Conservation (phyloP, 495 filamentous ascomycete species). For the Aeminium ludgeri region DNA sequence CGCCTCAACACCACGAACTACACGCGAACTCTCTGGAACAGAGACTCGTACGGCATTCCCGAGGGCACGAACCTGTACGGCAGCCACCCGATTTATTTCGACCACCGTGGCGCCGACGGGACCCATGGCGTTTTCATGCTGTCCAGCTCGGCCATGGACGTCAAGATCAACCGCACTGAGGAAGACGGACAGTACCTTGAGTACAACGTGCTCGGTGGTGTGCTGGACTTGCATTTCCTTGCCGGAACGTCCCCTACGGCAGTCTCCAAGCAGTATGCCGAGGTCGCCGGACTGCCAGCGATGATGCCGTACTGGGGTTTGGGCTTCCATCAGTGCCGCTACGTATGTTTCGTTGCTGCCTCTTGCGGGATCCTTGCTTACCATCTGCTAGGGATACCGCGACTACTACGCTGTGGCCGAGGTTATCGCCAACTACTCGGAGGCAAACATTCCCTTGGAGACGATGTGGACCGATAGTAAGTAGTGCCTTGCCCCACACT, state of each 20-base stretch:
- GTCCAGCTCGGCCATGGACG: constrained; percentile 69
- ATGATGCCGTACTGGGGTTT: constrained; percentile 83
- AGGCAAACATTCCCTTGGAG: constrained; percentile 62
- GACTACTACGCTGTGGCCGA: constrained; percentile 66
- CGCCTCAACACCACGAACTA: constrained; percentile 56
- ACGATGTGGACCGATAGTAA: constrained; percentile 88
- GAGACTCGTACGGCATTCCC: constrained; percentile 52
- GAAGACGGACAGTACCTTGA: constrained; percentile 56
- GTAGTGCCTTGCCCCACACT: too few species aligned
- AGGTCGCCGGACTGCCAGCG: constrained; percentile 44
- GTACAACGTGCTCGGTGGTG: constrained; percentile 68
- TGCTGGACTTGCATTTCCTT: constrained; percentile 75
- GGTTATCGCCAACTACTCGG: constrained; percentile 62
- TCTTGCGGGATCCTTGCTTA: constrained; percentile 47
- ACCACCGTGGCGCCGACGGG: constrained; percentile 47
- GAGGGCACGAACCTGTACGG: constrained; percentile 66
- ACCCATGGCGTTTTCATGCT: constrained; percentile 73
- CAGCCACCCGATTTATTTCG: constrained; percentile 70
- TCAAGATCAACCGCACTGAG: constrained; percentile 54
- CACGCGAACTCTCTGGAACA: constrained; percentile 64
- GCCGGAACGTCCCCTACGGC: constrained; percentile 55
- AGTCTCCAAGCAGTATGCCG: constrained; percentile 57
- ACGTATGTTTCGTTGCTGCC: not conserved
- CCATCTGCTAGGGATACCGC: constrained; percentile 53
- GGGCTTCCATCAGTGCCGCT: constrained; percentile 71